Base-by-base conservation (phyloP, 179 eudicot species). In the Vitellaria paradoxa region DNA sequence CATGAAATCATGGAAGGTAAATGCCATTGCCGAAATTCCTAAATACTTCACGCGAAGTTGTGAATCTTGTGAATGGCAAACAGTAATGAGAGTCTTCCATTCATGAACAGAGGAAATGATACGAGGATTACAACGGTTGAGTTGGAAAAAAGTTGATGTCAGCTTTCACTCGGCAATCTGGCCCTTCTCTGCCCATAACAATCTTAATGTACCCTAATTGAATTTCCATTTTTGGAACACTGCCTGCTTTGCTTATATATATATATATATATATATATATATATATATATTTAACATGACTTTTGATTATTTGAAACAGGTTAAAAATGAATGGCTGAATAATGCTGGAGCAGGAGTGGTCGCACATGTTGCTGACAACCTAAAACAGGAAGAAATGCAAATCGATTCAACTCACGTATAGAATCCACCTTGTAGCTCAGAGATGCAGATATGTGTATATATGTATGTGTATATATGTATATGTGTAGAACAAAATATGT, bases 131-230 rank as follows among this genome's bases (percentile, higher is more conserved):
- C 98, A 96, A 77, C 88, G 83, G 65, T 53, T 96, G 53, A 97
- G 94, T 74, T 96, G 99, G 99, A 96, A 78, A 85, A 96, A 92
- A 86, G 97, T 96, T 24, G 99, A 96, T 71, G 97, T 96, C 81
- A 96, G 98, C 88, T 96, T 96, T 83, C 99, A 93, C 87, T 89
- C 96, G 5, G 92, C 99, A 42, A 73, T 88, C 68, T 96, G 98
- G 98, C 99, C 99, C 53, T 96, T 89, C 87, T 94, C 89, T 79
- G 99, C 99, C 26, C 99, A 96, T 62, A 93, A 96, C 88, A 96
- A 92, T 78, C 92, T 96, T 70, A 94, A 96, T 84, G 99, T 96
- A 96, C 14, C 52, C 68, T 52, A 56, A 37, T 68, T 72, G 26
- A 9, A 40, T 11, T 30, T 30, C 37, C 37, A 2, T 30, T 30